Conservation (phyloP, 2,329 filamentous ascomycete species). For the Sporothrix curviconia region DNA sequence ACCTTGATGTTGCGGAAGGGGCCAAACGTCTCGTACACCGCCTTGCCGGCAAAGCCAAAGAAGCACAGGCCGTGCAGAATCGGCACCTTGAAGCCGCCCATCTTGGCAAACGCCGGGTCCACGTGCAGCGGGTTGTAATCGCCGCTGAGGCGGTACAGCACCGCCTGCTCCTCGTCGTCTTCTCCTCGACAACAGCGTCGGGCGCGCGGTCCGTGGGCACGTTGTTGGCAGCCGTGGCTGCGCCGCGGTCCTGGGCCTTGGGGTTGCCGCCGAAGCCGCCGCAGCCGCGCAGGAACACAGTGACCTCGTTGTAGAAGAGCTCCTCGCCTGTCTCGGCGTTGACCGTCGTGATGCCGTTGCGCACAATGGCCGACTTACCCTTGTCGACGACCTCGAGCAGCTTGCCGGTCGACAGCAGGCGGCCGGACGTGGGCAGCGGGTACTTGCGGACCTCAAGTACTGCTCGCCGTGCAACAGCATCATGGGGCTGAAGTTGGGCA, state of each 20-base stretch:
- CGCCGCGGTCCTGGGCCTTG: constrained; percentile 71
- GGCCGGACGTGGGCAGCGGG: constrained; percentile 79
- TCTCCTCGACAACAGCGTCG: constrained; percentile 76
- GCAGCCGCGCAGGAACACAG: constrained; percentile 84
- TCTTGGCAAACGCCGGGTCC: constrained; percentile 87
- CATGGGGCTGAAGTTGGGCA: constrained; percentile 96
- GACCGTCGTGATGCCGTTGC: constrained; percentile 73
- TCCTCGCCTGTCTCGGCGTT: constrained; percentile 81
- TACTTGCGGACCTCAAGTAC: constrained; percentile 89
- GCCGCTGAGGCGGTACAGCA: constrained; percentile 84
- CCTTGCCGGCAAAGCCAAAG: constrained; percentile 87
- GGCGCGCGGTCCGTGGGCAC: constrained; percentile 64
- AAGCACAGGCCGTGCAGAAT: constrained; percentile 97
- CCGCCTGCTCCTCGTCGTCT: constrained; percentile 89
- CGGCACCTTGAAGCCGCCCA: constrained; percentile 88
- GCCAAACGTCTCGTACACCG: constrained; percentile 78
- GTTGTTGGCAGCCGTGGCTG: constrained; percentile 71
- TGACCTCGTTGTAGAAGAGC: constrained; percentile 93
- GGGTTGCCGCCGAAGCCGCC: constrained; percentile 83
- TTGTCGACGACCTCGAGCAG: constrained; percentile 96
- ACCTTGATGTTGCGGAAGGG: constrained; percentile 88
- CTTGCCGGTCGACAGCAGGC: constrained; percentile 66
- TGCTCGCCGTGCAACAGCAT: constrained; percentile 99
- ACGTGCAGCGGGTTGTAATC: constrained; percentile 97
- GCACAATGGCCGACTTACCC: constrained; percentile 78